These are phyloP conservation scores for Ogataea salicorniae DNA, from an alignment of 805 yeast genomes.

Conservation along the genomic window DNA sequence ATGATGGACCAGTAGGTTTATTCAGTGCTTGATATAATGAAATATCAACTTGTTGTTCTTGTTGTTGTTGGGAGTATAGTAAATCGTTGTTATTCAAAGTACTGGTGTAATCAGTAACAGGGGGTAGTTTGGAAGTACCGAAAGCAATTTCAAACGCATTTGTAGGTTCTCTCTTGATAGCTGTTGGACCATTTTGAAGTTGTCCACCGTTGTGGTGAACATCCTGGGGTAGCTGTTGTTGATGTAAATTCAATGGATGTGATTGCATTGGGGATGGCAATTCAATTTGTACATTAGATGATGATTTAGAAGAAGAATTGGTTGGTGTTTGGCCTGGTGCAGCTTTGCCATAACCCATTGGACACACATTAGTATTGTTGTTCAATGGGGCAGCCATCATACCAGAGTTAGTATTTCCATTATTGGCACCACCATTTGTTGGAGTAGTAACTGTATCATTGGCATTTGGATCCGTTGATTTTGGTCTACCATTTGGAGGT, in stretches of 20 bases:
- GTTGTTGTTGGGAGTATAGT: constrained; percentile 7
- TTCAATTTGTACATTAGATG: constrained; percentile 4
- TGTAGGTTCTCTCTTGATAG: constrained; percentile 19
- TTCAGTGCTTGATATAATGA: constrained; percentile 5
- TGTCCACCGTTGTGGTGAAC: neutral
- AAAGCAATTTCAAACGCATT: constrained; percentile 33
- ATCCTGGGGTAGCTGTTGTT: constrained; percentile 4
- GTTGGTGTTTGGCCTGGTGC: constrained; percentile 5
- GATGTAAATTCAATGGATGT: constrained; percentile 5
- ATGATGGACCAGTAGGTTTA: constrained; percentile 1
- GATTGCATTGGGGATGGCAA: constrained; percentile 1
- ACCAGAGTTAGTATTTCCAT: neutral
- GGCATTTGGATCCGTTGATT: neutral
- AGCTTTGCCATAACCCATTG: neutral
- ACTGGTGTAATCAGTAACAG: constrained; percentile 29
- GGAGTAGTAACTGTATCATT: neutral
- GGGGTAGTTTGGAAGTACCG: constrained; percentile 33
- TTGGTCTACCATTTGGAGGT: constrained; percentile 1
- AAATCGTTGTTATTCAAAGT: constrained; percentile 5
- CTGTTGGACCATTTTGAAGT: constrained; percentile 2
- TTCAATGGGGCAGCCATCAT: neutral
- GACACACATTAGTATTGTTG: neutral
- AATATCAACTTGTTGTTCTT: constrained; percentile 7
- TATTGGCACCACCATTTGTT: neutral
- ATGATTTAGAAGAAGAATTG: constrained; percentile 9